Base-by-base conservation (phyloP, 495 filamentous ascomycete genomes). In the Aspergillus sclerotioniger region DNA sequence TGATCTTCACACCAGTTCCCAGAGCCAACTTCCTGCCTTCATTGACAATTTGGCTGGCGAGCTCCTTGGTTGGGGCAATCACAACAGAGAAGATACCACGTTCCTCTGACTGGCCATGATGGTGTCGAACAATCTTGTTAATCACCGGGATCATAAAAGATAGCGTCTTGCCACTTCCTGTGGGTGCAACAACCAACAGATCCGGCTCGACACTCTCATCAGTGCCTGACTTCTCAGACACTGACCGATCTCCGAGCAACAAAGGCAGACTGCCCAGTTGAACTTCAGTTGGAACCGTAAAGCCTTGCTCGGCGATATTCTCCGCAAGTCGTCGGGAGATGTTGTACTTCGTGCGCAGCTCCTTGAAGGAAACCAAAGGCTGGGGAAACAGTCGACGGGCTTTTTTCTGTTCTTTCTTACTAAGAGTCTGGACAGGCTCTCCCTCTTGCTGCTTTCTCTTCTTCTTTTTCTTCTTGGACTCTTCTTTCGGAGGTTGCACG, bases 161-260 rank as follows among this genome's bases (percentile, higher is more conserved):
- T 54, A 98, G 70, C 0, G 94, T 98, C 76, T 99, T 99, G n/a
- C 94, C 94, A 66, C 92, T 96, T 17, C 94, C 94, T 3, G 94
- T 99, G 3, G 95, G 95, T 13, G 94, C 94, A 33, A 97, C 86
- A 3, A 88, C 87, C 33, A 98, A 65, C 31, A 98, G 82, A 80
- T 98, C 87, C 3, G 90, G 75, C 44, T 80, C 75, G 31, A 35
- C 20, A 32, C 51, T 43, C 3, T 54, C 61, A 8, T 48, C 53
- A 35, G 53, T 49, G 12, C 61, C 21, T 16, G 60, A 56, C 29
- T 63, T 63, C 54, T 63, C 55, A 35, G 70, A 52, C 15, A 57
- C 53, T 0, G 67, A 54, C 35, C 58, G 56, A 44, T 71, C 67
- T 6, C 75, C 78, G 39, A 97, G 73, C 44, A 97, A 71, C 35